Percentiles rank a stretch among this genome's conserved stretches.
These are phyloP conservation scores for Fagopyrum esculentum DNA, from an alignment of 148 eudicot genomes.

Conservation along the genomic window DNA sequence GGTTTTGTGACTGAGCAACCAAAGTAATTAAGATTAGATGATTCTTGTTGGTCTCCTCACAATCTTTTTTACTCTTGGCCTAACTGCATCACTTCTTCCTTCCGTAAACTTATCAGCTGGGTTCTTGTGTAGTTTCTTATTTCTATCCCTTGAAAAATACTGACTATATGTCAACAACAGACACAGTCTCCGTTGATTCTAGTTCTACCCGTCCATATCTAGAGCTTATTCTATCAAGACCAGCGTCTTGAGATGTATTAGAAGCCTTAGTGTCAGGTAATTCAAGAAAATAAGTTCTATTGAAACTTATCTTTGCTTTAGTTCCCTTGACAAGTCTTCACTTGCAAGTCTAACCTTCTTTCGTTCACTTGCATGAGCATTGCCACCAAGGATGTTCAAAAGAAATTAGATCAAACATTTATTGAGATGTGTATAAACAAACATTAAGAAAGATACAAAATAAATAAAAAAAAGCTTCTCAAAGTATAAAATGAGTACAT, in stretches of 20 bases:
- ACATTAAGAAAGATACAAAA: background rate
- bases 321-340: constrained; percentile 31
- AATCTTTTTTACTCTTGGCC: constrained; percentile 75
- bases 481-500: too few relatives aligned
- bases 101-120: constrained; percentile 28
- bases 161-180: constrained; percentile 43
- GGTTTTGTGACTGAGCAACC: too few relatives aligned
- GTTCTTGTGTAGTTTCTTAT: constrained; percentile 21
- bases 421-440: background rate
- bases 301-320: constrained; percentile 15
- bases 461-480: too few relatives aligned
- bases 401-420: constrained; percentile 1
- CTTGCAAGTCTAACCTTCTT: constrained; percentile 25
- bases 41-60: constrained; percentile 71
- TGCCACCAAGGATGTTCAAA: constrained; percentile 4
- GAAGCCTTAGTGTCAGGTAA: constrained; percentile 26
- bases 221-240: constrained; percentile 15
- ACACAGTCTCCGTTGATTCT: constrained; percentile 23
- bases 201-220: constrained; percentile 13
- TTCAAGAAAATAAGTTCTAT: constrained; percentile 18
- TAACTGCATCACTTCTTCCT: constrained; percentile 46
- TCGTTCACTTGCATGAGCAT: constrained; percentile 26
- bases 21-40: constrained; percentile 26
- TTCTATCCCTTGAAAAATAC: constrained; percentile 56
- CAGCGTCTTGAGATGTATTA: constrained; percentile 19